Base-by-base conservation (phyloP, 345 rosid genomes). In the Streptanthus diversifolius region DNA sequence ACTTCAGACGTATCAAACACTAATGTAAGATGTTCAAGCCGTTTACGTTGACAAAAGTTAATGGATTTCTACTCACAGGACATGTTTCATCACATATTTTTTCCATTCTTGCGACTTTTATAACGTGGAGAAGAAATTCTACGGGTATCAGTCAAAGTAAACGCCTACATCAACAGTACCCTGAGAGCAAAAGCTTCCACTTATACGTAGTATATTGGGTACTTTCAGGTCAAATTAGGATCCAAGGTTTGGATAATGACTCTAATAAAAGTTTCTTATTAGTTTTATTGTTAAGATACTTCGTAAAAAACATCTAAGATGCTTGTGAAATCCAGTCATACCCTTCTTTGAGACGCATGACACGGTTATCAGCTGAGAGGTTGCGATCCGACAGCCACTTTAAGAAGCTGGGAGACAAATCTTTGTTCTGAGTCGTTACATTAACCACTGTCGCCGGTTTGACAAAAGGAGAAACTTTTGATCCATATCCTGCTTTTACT, bases 261-360 rank as follows among this genome's bases (percentile, higher is more conserved):
- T 27, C 43, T 36, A 49, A 14, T 24, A 5, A 37, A 22, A 9
- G 48, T n/a, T 51, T 65, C 1, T 21, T 19, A 12, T 11, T 32
- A 22, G 29, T 3, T 2, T 62, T 44, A 39, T 61, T 22, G 35
- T 24, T 35, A 33, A 5, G 27, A 33, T 18, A 11, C 30, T 13
- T 6, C 5, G 11, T 65, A 22, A 15, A 22, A 8, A 21, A 35
- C 19, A 13, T 13, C 22, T 41, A 47, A 51, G 36, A 52, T 19
- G 17, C 0, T 6, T 24, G 60, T 48, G 43, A 27, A 55, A 19
- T 12, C 24, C 2, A 49, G 3, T 6, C 68, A 21, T 82, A 93
- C 98, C 98, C 98, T 86, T 93, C 98, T 78, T 89, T 91, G 59
- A 93, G 93, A 56, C 96, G 88, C 97, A 93, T 89, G 66, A 81